Evolutionary conservation across 2,329 filamentous ascomycete species (phyloP).

Genomic region (Colletotrichum sp.): DNA sequence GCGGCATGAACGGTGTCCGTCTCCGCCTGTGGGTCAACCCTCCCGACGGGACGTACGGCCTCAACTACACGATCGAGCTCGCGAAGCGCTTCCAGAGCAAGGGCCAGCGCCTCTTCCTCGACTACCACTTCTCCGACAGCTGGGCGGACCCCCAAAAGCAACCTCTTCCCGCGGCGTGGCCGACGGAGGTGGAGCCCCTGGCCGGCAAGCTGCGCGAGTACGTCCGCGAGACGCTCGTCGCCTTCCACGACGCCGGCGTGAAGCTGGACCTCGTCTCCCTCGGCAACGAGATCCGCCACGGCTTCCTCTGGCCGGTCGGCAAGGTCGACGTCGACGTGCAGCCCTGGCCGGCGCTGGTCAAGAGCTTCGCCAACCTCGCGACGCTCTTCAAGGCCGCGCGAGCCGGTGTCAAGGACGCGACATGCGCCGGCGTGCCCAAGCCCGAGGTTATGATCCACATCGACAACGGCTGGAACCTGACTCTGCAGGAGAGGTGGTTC

Average conservation of each 20-base stretch:
- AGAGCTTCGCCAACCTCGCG: constrained; percentile 35
- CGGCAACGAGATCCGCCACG: constrained; percentile 39
- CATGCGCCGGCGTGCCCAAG: constrained; percentile 22
- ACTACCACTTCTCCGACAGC: constrained; percentile 35
- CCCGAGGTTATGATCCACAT: constrained; percentile 19
- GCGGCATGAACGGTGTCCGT: constrained; percentile 18
- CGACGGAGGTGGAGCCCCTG: constrained; percentile 32
- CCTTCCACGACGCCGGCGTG: constrained; percentile 41
- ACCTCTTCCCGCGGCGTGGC: constrained; percentile 36
- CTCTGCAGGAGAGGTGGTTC: constrained; percentile 17
- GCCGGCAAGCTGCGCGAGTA: constrained; percentile 34
- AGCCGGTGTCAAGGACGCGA: constrained; percentile 12
- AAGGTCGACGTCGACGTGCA: constrained; percentile 36
- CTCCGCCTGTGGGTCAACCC: constrained; percentile 16
- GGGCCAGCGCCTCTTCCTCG: constrained; percentile 40
- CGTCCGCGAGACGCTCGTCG: constrained; percentile 38
- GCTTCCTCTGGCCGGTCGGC: constrained; percentile 37
- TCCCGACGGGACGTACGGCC: constrained; percentile 15
- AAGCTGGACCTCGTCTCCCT: constrained; percentile 41
- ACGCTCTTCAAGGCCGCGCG: constrained; percentile 29
- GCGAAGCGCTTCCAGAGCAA: constrained; percentile 37
- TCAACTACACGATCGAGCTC: constrained; percentile 29
- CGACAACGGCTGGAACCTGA: constrained; percentile 20
- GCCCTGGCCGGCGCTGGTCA: constrained; percentile 30
- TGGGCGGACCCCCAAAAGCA: constrained; percentile 42